These are phyloP conservation scores for Pythium vanterpoolii DNA, from an alignment of 352 stramenopile species.

Conservation along the genomic window DNA sequence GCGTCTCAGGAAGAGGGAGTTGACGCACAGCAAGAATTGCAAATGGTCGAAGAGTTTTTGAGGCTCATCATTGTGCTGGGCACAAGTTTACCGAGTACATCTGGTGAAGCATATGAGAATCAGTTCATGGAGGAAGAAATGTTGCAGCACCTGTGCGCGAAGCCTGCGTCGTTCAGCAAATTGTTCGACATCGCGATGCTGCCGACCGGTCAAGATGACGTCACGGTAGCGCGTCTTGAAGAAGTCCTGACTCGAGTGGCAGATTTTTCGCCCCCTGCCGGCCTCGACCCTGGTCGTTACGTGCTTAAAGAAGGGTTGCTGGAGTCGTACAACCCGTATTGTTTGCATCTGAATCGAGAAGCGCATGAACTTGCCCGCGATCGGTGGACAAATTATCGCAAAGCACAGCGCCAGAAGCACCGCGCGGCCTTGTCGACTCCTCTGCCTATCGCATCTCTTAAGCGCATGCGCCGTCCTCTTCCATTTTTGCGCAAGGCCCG, in stretches of 20 bases:
- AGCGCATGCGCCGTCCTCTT: slow-evolving; percentile 25
- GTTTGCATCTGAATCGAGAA: slow-evolving; percentile 82
- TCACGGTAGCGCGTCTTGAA: slow-evolving; percentile 67
- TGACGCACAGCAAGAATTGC: slow-evolving; percentile 63
- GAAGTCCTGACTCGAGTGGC: slow-evolving; percentile 57
- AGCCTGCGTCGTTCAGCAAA: slow-evolving; percentile 79
- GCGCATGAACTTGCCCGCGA: slow-evolving; percentile 77
- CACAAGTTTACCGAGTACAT: slow-evolving; percentile 65
- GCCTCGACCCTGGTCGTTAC: slow-evolving; percentile 77
- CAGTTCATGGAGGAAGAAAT: slow-evolving; percentile 82
- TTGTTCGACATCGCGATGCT: slow-evolving; percentile 78
- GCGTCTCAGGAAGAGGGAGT: slow-evolving; percentile 51
- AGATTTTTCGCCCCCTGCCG: slow-evolving; percentile 66
- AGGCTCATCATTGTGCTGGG: slow-evolving; percentile 74
- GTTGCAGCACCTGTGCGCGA: slow-evolving; percentile 80
- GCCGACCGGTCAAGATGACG: slow-evolving; percentile 79
- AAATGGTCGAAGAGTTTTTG: slow-evolving; percentile 84
- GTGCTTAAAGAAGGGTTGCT: slow-evolving; percentile 70
- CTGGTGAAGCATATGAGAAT: slow-evolving; percentile 59
- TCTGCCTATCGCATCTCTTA: slow-evolving; percentile 26
- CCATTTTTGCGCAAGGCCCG: slow-evolving; percentile 54
- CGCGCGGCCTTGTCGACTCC: slow-evolving; percentile 5
- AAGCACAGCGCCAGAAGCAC: slow-evolving; percentile 33
- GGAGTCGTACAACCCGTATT: slow-evolving; percentile 86
- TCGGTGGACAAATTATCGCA: slow-evolving; percentile 77